Evolutionary conservation across 2,329 filamentous ascomycete species (phyloP), one percentile per base, ranked within the genome.

Genomic region (Pezicula radicicola): DNA sequence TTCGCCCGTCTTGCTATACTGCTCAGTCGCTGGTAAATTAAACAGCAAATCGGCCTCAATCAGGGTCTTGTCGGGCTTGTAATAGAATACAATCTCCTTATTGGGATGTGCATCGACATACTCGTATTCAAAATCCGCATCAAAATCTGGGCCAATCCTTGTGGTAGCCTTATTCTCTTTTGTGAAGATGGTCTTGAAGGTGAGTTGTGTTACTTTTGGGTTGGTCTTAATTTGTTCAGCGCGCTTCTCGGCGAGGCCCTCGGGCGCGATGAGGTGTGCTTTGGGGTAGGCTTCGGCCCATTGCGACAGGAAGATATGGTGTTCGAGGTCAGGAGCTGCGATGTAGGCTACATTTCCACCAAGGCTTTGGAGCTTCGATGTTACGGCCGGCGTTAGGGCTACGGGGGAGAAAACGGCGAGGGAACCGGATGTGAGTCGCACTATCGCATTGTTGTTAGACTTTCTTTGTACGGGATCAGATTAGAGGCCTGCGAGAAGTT

Each of bases 401-500:
- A 94, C 89, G 16, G 94, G 94, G 1, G 91, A 96, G 80, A 97
- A 97, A 68, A 97, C 85, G 59, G 91, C 89, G 39, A 97, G 82
- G 43, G 81, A 75, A 51, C 91, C 91, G 9, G 85, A 86, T 52
- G 83, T 80, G 60, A 99, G 82, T 61, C 85, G 88, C 54, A 96
- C 91, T 91, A 59, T 49, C n/a, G 3, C n/a, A 16, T 27, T 13
- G 40, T 55, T 50, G 55, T 54, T 19, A 16, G 25, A n/a, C n/a
- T 39, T 25, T 21, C 30, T 25, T 44, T 27, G 40, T 43, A 21
- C 21, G 30, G 12, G 9, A 21, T 43, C 33, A 25, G 15, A 15
- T 9, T 25, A 33, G 21, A 15, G 36, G 18, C 10, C 12, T 44
- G 13, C 39, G 27, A 36, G 46, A 40, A 41, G 27, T 45, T 30